Conservation (phyloP, 2,329 filamentous ascomycete species). For the Trichoderma aggressivum region DNA sequence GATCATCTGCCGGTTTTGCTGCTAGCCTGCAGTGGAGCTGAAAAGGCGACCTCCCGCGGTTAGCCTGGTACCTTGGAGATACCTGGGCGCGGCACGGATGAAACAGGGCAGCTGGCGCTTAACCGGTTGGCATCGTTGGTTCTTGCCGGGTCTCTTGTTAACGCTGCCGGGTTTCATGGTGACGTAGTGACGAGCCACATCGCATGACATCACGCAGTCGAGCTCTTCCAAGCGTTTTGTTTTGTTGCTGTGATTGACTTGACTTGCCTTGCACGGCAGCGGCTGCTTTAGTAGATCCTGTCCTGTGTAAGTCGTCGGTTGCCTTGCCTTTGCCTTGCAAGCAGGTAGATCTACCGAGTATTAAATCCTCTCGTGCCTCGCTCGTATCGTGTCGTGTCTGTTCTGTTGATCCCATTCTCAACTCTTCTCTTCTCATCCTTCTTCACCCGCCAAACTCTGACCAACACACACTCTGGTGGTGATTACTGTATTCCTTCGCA, state of each 20-base stretch:
- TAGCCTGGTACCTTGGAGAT: not conserved
- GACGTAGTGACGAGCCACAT: constrained; percentile 15
- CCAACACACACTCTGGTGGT: not conserved
- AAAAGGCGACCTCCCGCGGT: not conserved
- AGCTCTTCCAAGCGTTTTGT: not conserved
- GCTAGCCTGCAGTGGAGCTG: not conserved
- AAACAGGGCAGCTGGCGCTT: constrained; percentile 10
- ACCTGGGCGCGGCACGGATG: not conserved
- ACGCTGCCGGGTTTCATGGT: not conserved
- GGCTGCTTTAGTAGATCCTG: not conserved
- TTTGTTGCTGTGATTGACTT: not conserved
- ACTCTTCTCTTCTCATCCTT: not conserved
- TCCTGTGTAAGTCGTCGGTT: not conserved
- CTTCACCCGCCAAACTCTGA: not conserved
- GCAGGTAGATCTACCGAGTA: not conserved
- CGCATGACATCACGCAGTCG: constrained; percentile 16
- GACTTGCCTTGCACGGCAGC: not conserved
- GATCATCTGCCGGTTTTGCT: constrained; percentile 5
- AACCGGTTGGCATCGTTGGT: not conserved
- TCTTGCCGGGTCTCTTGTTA: constrained; percentile 6
- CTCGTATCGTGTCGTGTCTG: not conserved
- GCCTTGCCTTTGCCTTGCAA: not conserved
- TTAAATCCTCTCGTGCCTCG: not conserved
- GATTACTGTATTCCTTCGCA: not conserved
- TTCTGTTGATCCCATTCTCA: not conserved